Evolutionary conservation across 2,329 filamentous ascomycete genomes (phyloP), one percentile per base, ranked within the genome.

Genomic region (Cladophialophora immunda): DNA sequence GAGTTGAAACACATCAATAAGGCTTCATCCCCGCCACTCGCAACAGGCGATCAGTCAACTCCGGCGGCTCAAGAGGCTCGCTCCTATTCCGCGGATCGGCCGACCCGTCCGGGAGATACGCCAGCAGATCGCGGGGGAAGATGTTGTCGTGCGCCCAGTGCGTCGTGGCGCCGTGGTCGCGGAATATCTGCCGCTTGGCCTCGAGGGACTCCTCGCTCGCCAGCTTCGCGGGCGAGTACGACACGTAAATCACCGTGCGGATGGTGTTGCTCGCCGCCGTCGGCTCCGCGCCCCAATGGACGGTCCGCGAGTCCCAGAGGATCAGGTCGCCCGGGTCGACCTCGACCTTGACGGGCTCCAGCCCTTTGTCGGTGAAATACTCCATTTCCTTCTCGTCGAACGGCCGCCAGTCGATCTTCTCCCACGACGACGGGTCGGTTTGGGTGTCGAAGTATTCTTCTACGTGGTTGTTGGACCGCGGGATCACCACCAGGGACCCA

Each of bases 221-320:
- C 47, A 80, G 79, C 45, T 72, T 72, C 1, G 68, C 58, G 0
- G 79, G 79, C 1, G 78, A 78, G 73, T 79, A 76, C 71, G 76
- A 78, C 17, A 73, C 75, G 66, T 80, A 81, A 60, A 77, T 74
- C 6, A 78, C 76, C 32, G 77, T 71, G 22, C 79, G 74, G 59
- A 80, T 76, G 38, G 76, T 74, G n/a, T 78, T 70, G 11, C 75
- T 76, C 67, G 62, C 58, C 38, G 54, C 76, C 61, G 79, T 75
- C 8, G 79, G 76, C 4, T 78, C 65, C 9, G 71, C 66, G 47
- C 75, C 77, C 68, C 81, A 84, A 72, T 85, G 83, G 58, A 84
- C 79, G 0, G 81, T 81, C 3, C 83, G 74, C 3, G 79, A 80
- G 66, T 83, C 82, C 82, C 81, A 82, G 6, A 83, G 73, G 4